A percentile compares a stretch with the other conserved stretches of the same genome.
These are phyloP conservation scores for Colletotrichum tanaceti DNA, from an alignment of 2,329 filamentous ascomycete genomes.

Conservation along the genomic window DNA sequence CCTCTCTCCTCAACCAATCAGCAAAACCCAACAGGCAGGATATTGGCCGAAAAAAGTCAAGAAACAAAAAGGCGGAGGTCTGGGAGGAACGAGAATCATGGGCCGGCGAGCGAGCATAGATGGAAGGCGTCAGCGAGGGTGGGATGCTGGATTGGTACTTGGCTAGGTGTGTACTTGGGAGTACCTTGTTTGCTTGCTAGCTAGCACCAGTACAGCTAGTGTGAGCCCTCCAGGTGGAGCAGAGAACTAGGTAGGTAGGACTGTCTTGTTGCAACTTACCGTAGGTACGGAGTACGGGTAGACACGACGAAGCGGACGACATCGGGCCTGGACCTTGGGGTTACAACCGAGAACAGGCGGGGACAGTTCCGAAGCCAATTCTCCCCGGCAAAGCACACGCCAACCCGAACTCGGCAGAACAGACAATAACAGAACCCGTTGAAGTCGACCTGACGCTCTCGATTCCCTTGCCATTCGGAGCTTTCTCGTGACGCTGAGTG, in stretches of 20 bases:
- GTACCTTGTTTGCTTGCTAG: slow-evolving; percentile 19
- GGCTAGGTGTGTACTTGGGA: slow-evolving; percentile 19
- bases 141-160: slow-evolving; percentile 16
- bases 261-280: slow-evolving; percentile 25
- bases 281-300: too few relatives aligned
- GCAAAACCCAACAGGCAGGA: slow-evolving; percentile 1
- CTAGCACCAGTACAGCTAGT: slow-evolving; percentile 26
- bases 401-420: slow-evolving; percentile 8
- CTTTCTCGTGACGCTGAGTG: slow-evolving; percentile 2
- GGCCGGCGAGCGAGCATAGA: slow-evolving; percentile 27
- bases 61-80: slow-evolving; percentile 30
- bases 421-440: neutral
- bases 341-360: slow-evolving; percentile 26
- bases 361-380: slow-evolving; percentile 21
- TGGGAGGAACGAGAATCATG: slow-evolving; percentile 15
- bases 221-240: slow-evolving; percentile 36
- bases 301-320: slow-evolving; percentile 33
- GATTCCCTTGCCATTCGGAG: neutral
- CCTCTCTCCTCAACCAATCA: slow-evolving; percentile 16
- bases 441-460: neutral
- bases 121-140: slow-evolving; percentile 33
- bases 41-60: slow-evolving; percentile 38
- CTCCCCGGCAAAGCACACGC: slow-evolving; percentile 20
- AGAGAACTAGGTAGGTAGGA: slow-evolving; percentile 17
- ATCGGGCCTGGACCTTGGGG: slow-evolving; percentile 31